phyloP scores from a whole-genome alignment of 2,329 filamentous ascomycete species.

The Elsinoe batatas region DNA sequence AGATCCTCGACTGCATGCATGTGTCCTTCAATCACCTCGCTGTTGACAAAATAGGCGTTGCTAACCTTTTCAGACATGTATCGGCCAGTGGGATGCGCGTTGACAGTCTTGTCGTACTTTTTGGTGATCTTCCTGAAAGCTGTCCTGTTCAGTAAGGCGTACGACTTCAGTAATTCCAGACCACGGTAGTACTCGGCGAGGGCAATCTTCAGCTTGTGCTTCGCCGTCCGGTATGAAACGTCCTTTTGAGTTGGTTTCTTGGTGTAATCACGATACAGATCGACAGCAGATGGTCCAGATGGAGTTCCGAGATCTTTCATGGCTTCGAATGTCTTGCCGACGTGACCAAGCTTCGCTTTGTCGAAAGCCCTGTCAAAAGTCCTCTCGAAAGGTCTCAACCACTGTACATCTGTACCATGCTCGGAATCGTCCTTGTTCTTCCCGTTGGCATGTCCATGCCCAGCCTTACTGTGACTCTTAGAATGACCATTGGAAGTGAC shows the following conservation, averaged over 20 bases:
- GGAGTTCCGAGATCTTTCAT: conserved; percentile 32
- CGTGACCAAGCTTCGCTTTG: conserved; percentile 29
- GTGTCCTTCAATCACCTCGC: conserved; percentile 70
- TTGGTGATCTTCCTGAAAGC: conserved; percentile 98
- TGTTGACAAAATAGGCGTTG: conserved; percentile 82
- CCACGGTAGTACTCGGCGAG: conserved; percentile 89
- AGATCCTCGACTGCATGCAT: conserved; percentile 78
- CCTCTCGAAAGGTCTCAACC: conserved; percentile 30
- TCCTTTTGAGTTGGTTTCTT: conserved; percentile 35
- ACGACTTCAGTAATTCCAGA: conserved; percentile 84
- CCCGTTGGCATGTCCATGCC: background rate
- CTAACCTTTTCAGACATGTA: conserved; percentile 92
- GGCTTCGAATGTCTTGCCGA: conserved; percentile 48
- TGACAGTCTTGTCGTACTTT: conserved; percentile 89
- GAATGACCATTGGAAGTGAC: conserved; percentile 33
- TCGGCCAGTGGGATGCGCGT: conserved; percentile 63
- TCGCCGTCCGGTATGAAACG: conserved; percentile 77
- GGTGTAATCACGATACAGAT: conserved; percentile 34
- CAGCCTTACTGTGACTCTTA: conserved; percentile 8
- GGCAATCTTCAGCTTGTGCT: conserved; percentile 82
- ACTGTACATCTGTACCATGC: conserved; percentile 12
- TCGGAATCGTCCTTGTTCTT: background rate
- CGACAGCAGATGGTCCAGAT: conserved; percentile 24
- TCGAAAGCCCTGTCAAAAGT: conserved; percentile 25
- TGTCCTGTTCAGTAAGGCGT: conserved; percentile 78